Base-by-base conservation (phyloP, 1,284 basidiomycete genomes). In the Coniferiporia weirii region DNA sequence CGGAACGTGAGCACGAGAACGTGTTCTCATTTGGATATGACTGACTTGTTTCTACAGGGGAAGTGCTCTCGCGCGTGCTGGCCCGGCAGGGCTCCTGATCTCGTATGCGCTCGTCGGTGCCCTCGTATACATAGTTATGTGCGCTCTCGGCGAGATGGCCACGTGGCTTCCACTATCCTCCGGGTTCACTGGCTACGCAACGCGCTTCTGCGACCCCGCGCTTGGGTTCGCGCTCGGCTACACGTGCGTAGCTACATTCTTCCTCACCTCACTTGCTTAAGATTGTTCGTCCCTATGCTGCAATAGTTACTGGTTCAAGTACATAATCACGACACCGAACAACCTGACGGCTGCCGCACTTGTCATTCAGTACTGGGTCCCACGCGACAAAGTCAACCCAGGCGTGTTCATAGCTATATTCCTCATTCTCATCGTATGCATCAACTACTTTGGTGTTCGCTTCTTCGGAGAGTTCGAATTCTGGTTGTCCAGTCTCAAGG, bases 351-450 rank as follows among this genome's bases (percentile, higher is more conserved):
- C 83, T 27, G 81, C 81, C 27, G 81, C 82, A 12, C 76, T 84
- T 15, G 83, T 85, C 36, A 76, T 85, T 32, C 79, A 79, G 64
- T 85, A 84, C 61, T 85, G 83, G 83, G 80, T 76, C 0, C 68
- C 67, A 32, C 72, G 72, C n/a, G 76, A 61, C 13, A 34, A 49
- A 40, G 60, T 64, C 47, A 54, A 55, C 51, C 6, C 59, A 81
- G 81, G 78, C 22, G 76, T 84, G 52, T 83, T 84, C 62, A 83
- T 85, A 60, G 81, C 78, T 22, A 75, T 84, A 52, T 83, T 84
- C 63, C 83, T 85, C 59, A 49, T 61, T 10, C 34, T 52, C 4
- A 44, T 57, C 36, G 81, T 84, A 59, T 78, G 81, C 60, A 67
- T 85, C 61, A 87, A 87, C 68, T 67, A 85, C 20, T 73, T 86